Conservation (phyloP, 441 rosid genomes). For the Mallotus japonicus region DNA sequence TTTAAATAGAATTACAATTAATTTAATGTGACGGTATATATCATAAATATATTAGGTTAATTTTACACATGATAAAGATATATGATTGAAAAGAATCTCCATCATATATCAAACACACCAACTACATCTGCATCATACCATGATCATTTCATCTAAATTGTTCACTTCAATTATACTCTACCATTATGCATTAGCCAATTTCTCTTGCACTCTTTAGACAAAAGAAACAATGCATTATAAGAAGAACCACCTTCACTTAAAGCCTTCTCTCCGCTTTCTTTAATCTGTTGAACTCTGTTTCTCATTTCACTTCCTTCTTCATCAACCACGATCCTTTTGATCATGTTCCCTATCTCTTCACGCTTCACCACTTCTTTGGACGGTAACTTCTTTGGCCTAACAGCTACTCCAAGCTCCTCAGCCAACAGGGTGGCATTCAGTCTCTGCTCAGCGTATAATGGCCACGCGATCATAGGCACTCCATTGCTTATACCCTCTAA, state of each 20-base stretch:
- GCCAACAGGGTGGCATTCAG: constrained; percentile 44
- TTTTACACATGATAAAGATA: too few relatives aligned
- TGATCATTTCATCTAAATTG: too few relatives aligned
- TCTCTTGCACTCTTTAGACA: constrained; percentile 22
- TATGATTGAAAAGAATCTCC: too few relatives aligned
- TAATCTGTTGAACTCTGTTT: constrained; percentile 19
- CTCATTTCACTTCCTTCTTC: constrained; percentile 22
- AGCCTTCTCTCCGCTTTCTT: constrained; percentile 23
- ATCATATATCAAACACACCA: neutral
- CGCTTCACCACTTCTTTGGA: constrained; percentile 22
- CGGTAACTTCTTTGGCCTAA: constrained; percentile 18
- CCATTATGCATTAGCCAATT: neutral
- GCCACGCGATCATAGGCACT: constrained; percentile 64
- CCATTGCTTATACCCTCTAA: constrained; percentile 51
- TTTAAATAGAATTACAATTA: too few relatives aligned
- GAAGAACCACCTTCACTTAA: constrained; percentile 34
- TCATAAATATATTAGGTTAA: too few relatives aligned
- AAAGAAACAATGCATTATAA: constrained; percentile 19
- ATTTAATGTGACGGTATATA: too few relatives aligned
- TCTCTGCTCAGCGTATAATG: constrained; percentile 56
- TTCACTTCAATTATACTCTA: too few relatives aligned
- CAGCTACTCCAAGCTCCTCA: constrained; percentile 40
- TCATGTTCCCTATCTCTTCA: constrained; percentile 33
- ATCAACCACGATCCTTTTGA: constrained; percentile 27
- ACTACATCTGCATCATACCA: too few relatives aligned